Percentiles rank a stretch among this genome's conserved stretches.
phyloP scores from a whole-genome alignment of 441 rosid species.

The Mallotus repandus region DNA sequence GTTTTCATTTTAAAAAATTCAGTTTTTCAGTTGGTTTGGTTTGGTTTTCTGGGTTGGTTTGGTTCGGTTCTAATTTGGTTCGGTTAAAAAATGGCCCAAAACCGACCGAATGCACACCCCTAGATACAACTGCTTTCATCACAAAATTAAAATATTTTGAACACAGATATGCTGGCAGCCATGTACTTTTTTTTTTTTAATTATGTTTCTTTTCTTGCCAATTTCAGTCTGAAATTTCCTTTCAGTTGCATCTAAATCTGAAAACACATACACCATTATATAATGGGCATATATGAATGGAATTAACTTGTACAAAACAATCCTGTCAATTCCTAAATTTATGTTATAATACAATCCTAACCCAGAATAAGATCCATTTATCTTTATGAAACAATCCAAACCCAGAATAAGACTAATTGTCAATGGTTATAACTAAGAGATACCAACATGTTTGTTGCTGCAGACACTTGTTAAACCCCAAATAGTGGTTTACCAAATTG shows the following conservation, averaged over 20 bases:
- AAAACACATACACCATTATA: not conserved
- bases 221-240: not conserved
- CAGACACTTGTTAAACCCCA: not conserved
- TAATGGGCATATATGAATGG: not conserved
- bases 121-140: not conserved
- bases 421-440: not conserved
- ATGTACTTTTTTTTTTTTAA: not conserved
- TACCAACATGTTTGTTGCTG: not conserved
- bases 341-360: no score
- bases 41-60: no score
- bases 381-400: not conserved
- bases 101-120: no score
- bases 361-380: no score
- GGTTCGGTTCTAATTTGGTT: no score
- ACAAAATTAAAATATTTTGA: not conserved
- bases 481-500: not conserved
- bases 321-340: not conserved
- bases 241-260: not conserved
- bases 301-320: not conserved
- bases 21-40: no score
- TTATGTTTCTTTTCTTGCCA: not conserved
- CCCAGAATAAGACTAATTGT: not conserved
- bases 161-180: not conserved
- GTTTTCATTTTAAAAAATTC: no score
- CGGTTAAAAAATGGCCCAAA: no score